Conservation (phyloP, 2,329 filamentous ascomycete species). For the Celoporthe dispersa region DNA sequence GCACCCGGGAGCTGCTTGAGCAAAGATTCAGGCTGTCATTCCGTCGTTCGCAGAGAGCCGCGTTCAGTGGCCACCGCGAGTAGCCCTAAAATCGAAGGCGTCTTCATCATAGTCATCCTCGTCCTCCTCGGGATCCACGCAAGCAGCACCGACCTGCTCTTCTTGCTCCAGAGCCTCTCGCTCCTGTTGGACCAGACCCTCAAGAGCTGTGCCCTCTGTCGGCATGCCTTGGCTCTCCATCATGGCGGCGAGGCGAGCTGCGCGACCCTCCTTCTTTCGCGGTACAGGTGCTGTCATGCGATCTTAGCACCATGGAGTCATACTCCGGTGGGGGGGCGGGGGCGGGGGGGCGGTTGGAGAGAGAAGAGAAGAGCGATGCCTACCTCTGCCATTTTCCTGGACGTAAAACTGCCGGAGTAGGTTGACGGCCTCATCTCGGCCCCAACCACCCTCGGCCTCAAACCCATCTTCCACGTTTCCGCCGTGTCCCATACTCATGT, state of each 20-base stretch:
- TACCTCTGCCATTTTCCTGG: slow-evolving; percentile 93
- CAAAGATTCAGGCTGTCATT: not conserved
- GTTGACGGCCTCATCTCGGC: slow-evolving; percentile 90
- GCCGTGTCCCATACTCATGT: slow-evolving; percentile 54
- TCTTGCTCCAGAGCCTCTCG: slow-evolving; percentile 24
- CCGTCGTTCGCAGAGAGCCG: not conserved
- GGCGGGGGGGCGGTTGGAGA: not conserved
- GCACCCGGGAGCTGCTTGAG: not conserved
- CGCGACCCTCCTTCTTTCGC: slow-evolving; percentile 59
- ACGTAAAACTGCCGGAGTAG: slow-evolving; percentile 93
- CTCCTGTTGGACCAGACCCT: slow-evolving; percentile 29
- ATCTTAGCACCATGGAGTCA: not conserved
- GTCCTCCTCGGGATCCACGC: slow-evolving; percentile 1
- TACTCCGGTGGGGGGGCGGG: too few species aligned
- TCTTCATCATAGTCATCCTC: slow-evolving; percentile 2
- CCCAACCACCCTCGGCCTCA: slow-evolving; percentile 83
- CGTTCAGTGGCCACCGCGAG: not conserved
- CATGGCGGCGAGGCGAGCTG: slow-evolving; percentile 57
- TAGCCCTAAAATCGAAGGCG: not conserved
- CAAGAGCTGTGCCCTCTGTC: slow-evolving; percentile 32
- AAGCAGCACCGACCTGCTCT: slow-evolving; percentile 16
- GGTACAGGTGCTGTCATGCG: slow-evolving; percentile 51
- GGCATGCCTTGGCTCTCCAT: slow-evolving; percentile 48
- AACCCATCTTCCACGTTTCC: slow-evolving; percentile 78
- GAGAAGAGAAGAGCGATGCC: slow-evolving; percentile 32